Percentiles rank a stretch among this genome's conserved stretches.
Conservation (phyloP, 1,139 yeast species). For the Entelexis sorbosivorans region DNA sequence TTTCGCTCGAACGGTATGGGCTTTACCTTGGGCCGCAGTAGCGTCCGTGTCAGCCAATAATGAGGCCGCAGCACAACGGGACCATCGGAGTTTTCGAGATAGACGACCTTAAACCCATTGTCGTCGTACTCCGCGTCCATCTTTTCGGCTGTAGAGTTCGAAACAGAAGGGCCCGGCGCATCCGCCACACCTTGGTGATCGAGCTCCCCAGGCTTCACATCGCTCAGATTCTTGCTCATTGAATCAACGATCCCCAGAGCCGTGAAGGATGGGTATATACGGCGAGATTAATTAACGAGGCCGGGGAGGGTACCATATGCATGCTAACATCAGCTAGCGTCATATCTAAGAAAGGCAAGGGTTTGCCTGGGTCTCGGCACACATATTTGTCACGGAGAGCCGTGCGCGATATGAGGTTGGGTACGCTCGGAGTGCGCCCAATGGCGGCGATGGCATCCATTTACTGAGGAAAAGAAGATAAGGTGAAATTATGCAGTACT, state of each 20-base stretch:
- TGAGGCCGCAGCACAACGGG: conserved; percentile 18
- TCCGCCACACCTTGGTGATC: neutral
- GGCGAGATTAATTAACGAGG: neutral
- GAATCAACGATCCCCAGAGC: neutral
- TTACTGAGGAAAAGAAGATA: too few relatives aligned
- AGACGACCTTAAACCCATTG: conserved; percentile 9
- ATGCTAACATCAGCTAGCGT: neutral
- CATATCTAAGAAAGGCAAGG: neutral
- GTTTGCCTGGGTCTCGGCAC: neutral
- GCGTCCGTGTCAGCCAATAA: conserved; percentile 3
- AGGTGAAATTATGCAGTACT: too few relatives aligned
- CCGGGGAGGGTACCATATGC: neutral
- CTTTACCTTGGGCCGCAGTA: conserved; percentile 16
- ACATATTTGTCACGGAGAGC: neutral
- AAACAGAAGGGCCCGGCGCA: neutral
- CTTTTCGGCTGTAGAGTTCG: neutral
- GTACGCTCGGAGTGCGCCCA: too few relatives aligned
- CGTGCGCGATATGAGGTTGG: neutral
- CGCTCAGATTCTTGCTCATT: neutral
- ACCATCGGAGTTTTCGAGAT: conserved; percentile 11
- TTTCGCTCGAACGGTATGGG: conserved; percentile 21
- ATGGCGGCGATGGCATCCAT: too few relatives aligned
- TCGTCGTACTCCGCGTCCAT: conserved; percentile 22
- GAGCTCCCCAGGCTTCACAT: neutral
- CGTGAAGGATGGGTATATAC: neutral